Base-by-base conservation (phyloP, 2,329 filamentous ascomycete species). In the Phialocephala subalpina region DNA sequence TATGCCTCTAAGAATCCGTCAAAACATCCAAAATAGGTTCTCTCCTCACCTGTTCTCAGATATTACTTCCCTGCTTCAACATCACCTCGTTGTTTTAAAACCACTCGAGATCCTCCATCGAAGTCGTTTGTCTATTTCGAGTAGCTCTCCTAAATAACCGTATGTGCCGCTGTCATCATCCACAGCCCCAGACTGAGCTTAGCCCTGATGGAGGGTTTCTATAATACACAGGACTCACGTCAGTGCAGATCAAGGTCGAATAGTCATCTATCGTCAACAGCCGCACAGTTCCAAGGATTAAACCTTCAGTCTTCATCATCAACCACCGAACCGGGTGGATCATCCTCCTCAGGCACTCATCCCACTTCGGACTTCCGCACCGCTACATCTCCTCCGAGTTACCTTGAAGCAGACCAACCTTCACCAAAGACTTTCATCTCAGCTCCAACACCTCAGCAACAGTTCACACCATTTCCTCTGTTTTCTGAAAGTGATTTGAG, bases 161-260 rank as follows among this genome's bases (percentile, higher is more conserved):
- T 73, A 73, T 68, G 73, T 75, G 67, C 71, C 70, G 72, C 72
- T 67, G 66, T 72, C 69, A 73, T 67, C 67, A 69, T 62, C 73
- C 71, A 72, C 73, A 75, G 73, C 74, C 72, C 68, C 69, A 63
- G 36, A 65, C 58, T 67, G 63, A 69, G 62, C 58, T 67, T 63
- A 69, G 62, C 59, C 62, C 60, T 72, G 62, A 76, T 77, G 74
- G 74, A 75, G 66, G 70, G 69, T 68, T 70, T 68, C 67, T 76
- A 74, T 76, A 73, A 73, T 65, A 62, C 66, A 68, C 65, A 70
- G 74, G 72, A 74, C 74, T 76, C 74, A 76, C 73, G 70, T 67
- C 72, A 74, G 67, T 71, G 65, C 68, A 76, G 75, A 73, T 76
- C 73, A 64, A 70, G 72, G 71, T 70, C 73, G 61, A 74, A 70